phyloP scores from a whole-genome alignment of 2,329 filamentous ascomycete genomes.

The Fusarium sp. region DNA sequence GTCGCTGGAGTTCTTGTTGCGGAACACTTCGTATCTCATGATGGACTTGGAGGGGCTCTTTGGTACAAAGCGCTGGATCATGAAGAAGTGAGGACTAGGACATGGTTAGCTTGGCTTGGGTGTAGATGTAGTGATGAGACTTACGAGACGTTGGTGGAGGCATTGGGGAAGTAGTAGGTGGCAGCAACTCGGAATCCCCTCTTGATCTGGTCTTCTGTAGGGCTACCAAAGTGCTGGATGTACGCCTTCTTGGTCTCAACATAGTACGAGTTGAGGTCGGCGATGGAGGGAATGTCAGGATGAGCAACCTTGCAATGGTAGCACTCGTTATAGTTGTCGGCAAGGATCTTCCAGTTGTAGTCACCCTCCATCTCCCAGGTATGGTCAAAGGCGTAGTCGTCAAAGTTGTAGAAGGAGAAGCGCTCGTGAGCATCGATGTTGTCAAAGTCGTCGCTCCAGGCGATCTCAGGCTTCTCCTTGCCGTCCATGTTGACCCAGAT shows the following conservation, averaged over 20 bases:
- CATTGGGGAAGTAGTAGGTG: constrained; percentile 65
- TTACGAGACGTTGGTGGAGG: constrained; percentile 64
- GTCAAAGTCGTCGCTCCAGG: constrained; percentile 66
- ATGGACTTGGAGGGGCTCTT: constrained; percentile 60
- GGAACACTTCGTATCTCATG: constrained; percentile 74
- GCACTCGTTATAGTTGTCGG: constrained; percentile 76
- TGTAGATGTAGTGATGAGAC: constrained; percentile 36
- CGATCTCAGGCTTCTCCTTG: constrained; percentile 57
- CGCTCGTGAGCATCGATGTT: constrained; percentile 60
- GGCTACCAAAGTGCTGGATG: constrained; percentile 63
- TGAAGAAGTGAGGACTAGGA: constrained; percentile 70
- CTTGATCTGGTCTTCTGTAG: constrained; percentile 61
- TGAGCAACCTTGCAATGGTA: constrained; percentile 73
- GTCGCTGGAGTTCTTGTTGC: constrained; percentile 70
- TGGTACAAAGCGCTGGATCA: constrained; percentile 73
- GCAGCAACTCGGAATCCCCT: constrained; percentile 59
- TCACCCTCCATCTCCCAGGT: constrained; percentile 67
- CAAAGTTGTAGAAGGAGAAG: constrained; percentile 60
- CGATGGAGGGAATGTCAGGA: constrained; percentile 67
- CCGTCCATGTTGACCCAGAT: constrained; percentile 70
- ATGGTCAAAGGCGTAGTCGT: constrained; percentile 69
- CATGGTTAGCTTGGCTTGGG: neutral
- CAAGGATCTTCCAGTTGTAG: constrained; percentile 71
- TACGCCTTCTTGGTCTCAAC: constrained; percentile 62
- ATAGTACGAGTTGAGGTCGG: constrained; percentile 67